These are phyloP conservation scores for Acidomyces sp. DNA, from an alignment of 495 filamentous ascomycete species.

Conservation along the genomic window DNA sequence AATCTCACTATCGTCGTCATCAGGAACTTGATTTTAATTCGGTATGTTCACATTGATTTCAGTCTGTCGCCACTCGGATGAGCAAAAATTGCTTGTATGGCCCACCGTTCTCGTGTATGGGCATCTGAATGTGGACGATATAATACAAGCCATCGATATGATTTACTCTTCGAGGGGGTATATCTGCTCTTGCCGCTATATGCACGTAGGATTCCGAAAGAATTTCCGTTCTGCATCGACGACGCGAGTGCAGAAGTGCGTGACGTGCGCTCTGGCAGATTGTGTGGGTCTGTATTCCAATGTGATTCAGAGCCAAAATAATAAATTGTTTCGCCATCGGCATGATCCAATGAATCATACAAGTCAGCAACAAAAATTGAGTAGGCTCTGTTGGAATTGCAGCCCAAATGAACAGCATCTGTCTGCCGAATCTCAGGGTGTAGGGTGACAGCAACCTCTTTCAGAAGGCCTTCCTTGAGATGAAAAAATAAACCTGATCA, in stretches of 20 bases:
- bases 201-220: slow-evolving; percentile 1
- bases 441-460: no score
- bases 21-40: neutral
- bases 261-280: neutral
- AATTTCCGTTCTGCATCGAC: neutral
- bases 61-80: neutral
- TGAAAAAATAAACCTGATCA: no score
- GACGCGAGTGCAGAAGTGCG: neutral
- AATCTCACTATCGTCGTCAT: neutral
- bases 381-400: no score
- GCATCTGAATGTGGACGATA: neutral
- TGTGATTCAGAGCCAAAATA: slow-evolving; percentile 4
- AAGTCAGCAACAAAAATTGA: slow-evolving; percentile 5
- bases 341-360: slow-evolving; percentile 4
- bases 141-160: slow-evolving; percentile 7
- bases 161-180: neutral
- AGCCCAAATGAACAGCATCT: no score
- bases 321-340: neutral
- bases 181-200: neutral
- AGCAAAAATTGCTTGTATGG: slow-evolving; percentile 5
- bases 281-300: slow-evolving; percentile 1
- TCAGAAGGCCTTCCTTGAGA: no score
- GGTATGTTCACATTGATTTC: neutral
- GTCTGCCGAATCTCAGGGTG: no score
- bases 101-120: slow-evolving; percentile 2